Base-by-base conservation (phyloP, 495 filamentous ascomycete species). In the Penicillium samsonianum region DNA sequence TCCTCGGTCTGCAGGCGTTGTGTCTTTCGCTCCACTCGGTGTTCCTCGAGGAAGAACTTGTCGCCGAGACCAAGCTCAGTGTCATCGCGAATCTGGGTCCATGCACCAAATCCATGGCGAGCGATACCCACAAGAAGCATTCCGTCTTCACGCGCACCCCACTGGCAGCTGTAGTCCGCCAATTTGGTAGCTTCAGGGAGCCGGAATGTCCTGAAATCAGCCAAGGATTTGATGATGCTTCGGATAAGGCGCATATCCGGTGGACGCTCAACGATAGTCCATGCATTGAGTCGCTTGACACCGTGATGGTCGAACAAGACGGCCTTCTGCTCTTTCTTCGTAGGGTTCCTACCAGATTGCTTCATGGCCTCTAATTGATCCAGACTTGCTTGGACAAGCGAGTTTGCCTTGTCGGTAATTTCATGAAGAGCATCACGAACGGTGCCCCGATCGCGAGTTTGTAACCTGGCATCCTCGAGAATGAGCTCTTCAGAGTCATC, bases 261-360 rank as follows among this genome's bases (percentile, higher is more conserved):
- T 0, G 93, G 91, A 6, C 94, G 88, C 53, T 97, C 91, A 1
- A 95, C 80, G 55, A 96, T 88, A 0, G 92, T 98, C 70, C 93
- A 91, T 2, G 94, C 95, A 69, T 99, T 99, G 61, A 96, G 81
- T 47, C 93, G 89, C 66, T 94, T 92, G 22, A 96, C 90, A 35
- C 91, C 91, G 31, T 88, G 86, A 68, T 90, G 94, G 62, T 96
- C 90, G 60, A 99, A 96, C 41, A 98, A 77, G 17, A 97, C 90
- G 1, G 95, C 93, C 65, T 98, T 98, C 70, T 89, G 91, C 67
- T 98, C 93, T 67, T 98, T 98, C 76, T 97, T 97, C 0, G 92
- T 96, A 8, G 85, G 80, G 65, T 91, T 90, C 65, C 88, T 87
- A 0, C 83, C 78, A 51, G 85, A 80, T 46, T 83, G 82, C 72